Evolutionary conservation across 805 yeast genomes (phyloP), one percentile per base, ranked within the genome.

Genomic region (Naumovozyma baii): DNA sequence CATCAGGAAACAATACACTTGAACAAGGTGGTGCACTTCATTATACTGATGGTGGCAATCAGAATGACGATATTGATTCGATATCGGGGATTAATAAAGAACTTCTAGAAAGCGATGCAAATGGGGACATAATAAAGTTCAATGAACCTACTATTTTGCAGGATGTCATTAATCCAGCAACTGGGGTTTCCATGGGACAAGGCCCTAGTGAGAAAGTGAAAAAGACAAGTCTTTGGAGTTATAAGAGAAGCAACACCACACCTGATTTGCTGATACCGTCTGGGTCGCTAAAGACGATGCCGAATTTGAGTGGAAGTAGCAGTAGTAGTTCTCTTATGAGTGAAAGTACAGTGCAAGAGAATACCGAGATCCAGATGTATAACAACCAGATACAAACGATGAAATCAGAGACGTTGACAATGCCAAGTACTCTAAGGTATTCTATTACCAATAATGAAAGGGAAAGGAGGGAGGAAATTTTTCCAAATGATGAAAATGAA

Each of bases 121-220:
- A 39, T 3, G 42, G 42, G 4, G 15, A 35, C 16, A 32, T 39
- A 17, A 35, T 36, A 17, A 35, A 31, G n/a, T 19, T 34, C 25
- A 18, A 37, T 37, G 38, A 40, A 19, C 88, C 2, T 68, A 67
- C 16, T 22, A 29, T 31, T 14, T 56, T 69, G 26, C 71, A 75
- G 1, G 71, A 67, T 29, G 76, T 81, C 0, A 57, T 63, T 9
- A 77, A 83, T 32, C 69, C 72, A 9, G 75, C 76, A 30, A 80
- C 90, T 0, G 95, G 96, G 2, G 67, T 76, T 31, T 81, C 92
- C 3, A 60, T 86, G 39, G 84, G 76, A 46, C 68, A 74, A n/a
- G 68, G 70, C 4, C 95, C 95, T 7, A 73, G 76, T 14, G 59
- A 67, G 3, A 79, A 74, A 50, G 63, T 74, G 29, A 74, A 71